Conservation (phyloP, 2,329 filamentous ascomycete species). For the Alternaria ventricosa region DNA sequence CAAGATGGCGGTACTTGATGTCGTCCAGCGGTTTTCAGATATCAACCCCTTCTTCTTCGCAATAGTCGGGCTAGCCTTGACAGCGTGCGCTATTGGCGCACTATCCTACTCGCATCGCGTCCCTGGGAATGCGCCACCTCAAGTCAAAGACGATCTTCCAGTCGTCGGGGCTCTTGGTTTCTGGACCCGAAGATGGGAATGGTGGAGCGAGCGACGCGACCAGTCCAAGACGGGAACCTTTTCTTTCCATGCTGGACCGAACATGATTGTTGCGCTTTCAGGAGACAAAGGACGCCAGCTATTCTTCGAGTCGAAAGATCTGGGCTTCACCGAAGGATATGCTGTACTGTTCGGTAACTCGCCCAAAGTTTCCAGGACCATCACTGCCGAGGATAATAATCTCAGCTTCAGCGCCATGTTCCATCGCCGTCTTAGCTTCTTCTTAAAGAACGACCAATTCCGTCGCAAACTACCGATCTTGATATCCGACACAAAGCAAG, state of each 20-base stretch:
- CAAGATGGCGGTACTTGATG: constrained; percentile 20
- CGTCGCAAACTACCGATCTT: constrained; percentile 50
- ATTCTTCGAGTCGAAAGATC: constrained; percentile 55
- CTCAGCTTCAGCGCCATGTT: constrained; percentile 30
- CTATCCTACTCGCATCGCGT: constrained; percentile 27
- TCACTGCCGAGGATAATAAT: constrained; percentile 14
- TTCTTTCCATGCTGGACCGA: constrained; percentile 57
- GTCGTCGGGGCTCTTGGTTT: constrained; percentile 55
- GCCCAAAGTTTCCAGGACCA: constrained; percentile 15
- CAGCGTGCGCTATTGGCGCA: constrained; percentile 16
- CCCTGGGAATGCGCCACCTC: constrained; percentile 28
- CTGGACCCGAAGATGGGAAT: constrained; percentile 57
- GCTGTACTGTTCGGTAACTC: constrained; percentile 37
- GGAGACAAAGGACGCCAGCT: constrained; percentile 52
- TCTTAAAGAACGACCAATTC: constrained; percentile 39
- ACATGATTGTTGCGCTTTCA: constrained; percentile 55
- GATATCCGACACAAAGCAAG: constrained; percentile 48
- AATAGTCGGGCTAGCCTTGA: constrained; percentile 12
- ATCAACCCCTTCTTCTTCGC: constrained; percentile 18
- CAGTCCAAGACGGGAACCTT: constrained; percentile 54
- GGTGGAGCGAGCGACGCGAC: constrained; percentile 46
- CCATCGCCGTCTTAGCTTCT: constrained; percentile 22
- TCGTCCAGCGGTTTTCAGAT: background rate
- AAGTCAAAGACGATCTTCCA: constrained; percentile 41
- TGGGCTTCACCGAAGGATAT: constrained; percentile 54